A percentile compares a stretch with the other conserved stretches of the same genome.
These are phyloP conservation scores for Apocynum venetum DNA, from an alignment of 257 asterid species.

Conservation along the genomic window DNA sequence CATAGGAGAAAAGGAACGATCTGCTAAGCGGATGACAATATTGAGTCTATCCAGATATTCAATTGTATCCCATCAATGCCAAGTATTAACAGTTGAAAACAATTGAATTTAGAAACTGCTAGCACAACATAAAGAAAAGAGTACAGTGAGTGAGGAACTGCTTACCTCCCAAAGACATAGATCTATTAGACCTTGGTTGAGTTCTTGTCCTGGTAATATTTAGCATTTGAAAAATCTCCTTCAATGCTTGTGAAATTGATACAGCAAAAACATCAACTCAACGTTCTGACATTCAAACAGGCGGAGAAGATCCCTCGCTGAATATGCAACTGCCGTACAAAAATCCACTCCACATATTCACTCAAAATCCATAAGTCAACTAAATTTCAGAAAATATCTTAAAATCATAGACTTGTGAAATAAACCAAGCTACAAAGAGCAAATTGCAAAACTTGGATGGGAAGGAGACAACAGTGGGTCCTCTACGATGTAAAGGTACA, in stretches of 20 bases:
- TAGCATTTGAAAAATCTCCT: conserved; percentile 15
- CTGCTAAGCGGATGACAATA: neutral
- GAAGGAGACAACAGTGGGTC: neutral
- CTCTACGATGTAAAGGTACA: neutral
- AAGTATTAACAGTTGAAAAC: neutral
- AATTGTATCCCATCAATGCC: neutral
- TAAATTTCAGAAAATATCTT: neutral
- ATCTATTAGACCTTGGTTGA: conserved; percentile 30
- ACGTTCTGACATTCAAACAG: neutral
- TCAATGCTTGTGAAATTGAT: neutral
- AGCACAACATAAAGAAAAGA: neutral
- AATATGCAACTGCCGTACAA: neutral
- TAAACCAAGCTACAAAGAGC: neutral
- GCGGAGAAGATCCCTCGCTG: neutral
- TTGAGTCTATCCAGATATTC: neutral
- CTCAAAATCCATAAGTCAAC: neutral
- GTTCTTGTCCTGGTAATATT: conserved; percentile 27
- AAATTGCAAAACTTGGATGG: neutral
- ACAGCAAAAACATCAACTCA: neutral
- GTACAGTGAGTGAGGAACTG: neutral
- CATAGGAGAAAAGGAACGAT: neutral
- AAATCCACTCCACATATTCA: neutral
- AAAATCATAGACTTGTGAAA: neutral
- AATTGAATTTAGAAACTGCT: neutral
- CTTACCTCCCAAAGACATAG: conserved; percentile 32